Conservation (phyloP, 352 stramenopile genomes). For the Pythium grandisporangium region DNA sequence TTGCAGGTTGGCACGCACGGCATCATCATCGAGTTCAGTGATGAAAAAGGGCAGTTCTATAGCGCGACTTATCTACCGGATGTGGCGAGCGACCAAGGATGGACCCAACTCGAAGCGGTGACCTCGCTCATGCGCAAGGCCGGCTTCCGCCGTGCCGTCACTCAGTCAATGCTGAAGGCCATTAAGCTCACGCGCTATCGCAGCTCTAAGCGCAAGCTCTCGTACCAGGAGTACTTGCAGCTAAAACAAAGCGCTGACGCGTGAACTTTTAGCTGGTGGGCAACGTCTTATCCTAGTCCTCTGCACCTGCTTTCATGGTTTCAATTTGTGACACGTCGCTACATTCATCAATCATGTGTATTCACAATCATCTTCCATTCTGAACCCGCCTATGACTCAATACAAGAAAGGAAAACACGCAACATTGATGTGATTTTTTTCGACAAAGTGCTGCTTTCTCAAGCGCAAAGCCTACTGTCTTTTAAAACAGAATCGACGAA, state of each 20-base stretch:
- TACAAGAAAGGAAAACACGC: too few relatives aligned
- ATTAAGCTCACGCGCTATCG: constrained; percentile 76
- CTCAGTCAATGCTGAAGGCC: constrained; percentile 34
- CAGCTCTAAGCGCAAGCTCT: constrained; percentile 76
- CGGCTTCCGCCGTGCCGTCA: constrained; percentile 52
- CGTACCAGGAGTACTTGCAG: constrained; percentile 69
- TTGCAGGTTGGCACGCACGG: constrained; percentile 55
- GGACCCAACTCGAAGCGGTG: constrained; percentile 60
- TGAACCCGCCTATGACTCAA: too few relatives aligned
- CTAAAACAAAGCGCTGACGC: constrained; percentile 27
- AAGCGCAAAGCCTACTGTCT: too few relatives aligned
- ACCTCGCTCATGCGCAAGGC: constrained; percentile 76
- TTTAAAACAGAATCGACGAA: too few relatives aligned
- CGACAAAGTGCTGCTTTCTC: too few relatives aligned
- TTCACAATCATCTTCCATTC: too few relatives aligned
- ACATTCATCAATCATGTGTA: too few relatives aligned
- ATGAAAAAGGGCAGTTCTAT: constrained; percentile 35
- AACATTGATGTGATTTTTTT: too few relatives aligned
- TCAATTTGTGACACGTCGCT: too few relatives aligned
- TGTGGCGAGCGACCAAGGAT: constrained; percentile 66
- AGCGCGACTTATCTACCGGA: constrained; percentile 75
- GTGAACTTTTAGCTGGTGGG: too few relatives aligned
- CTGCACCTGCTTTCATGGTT: too few relatives aligned
- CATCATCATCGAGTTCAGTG: constrained; percentile 75
- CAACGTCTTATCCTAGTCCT: too few relatives aligned